Base-by-base conservation (phyloP, 1,284 basidiomycete genomes). In the Pulchroboletus neoregius region DNA sequence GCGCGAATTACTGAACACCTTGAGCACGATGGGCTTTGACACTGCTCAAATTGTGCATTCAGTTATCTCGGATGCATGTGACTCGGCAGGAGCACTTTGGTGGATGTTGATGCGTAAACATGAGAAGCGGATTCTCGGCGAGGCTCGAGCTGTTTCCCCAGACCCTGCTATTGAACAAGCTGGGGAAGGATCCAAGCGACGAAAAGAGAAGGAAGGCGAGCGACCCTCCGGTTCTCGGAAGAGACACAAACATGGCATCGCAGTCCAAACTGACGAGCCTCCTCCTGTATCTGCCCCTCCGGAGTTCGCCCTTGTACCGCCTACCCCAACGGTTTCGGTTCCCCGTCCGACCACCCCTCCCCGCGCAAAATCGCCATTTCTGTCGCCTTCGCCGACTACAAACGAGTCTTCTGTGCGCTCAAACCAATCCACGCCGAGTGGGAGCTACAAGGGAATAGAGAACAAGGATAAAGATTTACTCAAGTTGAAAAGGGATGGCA, bases 11-110 rank as follows among this genome's bases (percentile, higher is more conserved):
- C 70, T 98, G 13, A 88, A 88, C 49, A 76, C 73, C 4, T 72
- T 99, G 43, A 84, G 84, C 50, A 63, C 69, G 15, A 71, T 97
- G 6, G 95, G 96, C 0, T 82, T 98, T 53, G 95, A 99, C 63
- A 90, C 89, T 0, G 92, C 91, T 9, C 96, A 99, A 67, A 88
- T 98, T 47, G 85, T 89, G 16, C 94, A 99, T 65, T 93, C 88
- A 1, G 94, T 98, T 6, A 75, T 89, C 37, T 87, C 79, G 22
- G 82, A 97, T 67, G 95, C 96, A 0, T 99, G 95, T 61, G 95
- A 99, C 66, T 78, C 90, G 0, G 81, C 88, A 6, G 89, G 93
- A 9, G 92, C 94, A 1, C 71, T 92, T 10, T 99, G 95, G 95
- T 99, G 96, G 96, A 90, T 97, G 76, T 71, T 99, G 41, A 84